Base-by-base conservation (phyloP, 2,329 filamentous ascomycete species). In the Lasiodiplodia gonubiensis region DNA sequence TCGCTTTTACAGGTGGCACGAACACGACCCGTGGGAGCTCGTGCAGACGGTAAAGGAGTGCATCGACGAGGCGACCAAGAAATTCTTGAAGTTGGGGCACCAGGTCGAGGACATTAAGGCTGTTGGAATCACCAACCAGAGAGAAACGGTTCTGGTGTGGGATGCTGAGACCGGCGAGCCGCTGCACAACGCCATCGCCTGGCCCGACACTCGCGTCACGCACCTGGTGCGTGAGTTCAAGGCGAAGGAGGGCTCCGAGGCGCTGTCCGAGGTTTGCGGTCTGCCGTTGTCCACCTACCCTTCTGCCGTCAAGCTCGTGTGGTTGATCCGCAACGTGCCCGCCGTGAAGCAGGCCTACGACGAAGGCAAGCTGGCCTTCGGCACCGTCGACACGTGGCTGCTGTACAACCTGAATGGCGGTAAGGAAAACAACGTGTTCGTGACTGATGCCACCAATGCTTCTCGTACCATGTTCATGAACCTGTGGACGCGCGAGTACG, bases 401-500 rank as follows among this genome's bases (percentile, higher is more conserved):
- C 86, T 97, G 65, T 97, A 92, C 81, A 89, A 90, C 73, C 86
- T 97, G 61, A 93, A 96, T 74, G 92, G 91, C 68, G 89, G 91
- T 60, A 84, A 82, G 37, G 84, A 87, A 68, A 87, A 85, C 63
- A 86, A 89, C 67, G 80, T 93, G 52, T 89, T 92, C 75, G 92
- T 97, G 68, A 95, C 93, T 0, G 93, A 97, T 78, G 88, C 90
- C 57, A 93, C 92, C 69, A 97, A 97, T 77, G 93, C 93, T 23
- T 94, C 91, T 64, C 85, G 93, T 74, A 97, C 93, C 69, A 96
- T 97, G 93, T 95, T 97, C 79, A 94, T 97, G 90, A 93, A 97
- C 80, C 84, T 97, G 65, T 86, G 89, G 72, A 94, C 89, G 12
- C 84, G 93, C 68, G 79, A 93, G 73, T 97, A 97, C 79, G 92